Evolutionary conservation across 164 flowering plant species (phyloP).

Genomic region (Nymphaea colorata): DNA sequence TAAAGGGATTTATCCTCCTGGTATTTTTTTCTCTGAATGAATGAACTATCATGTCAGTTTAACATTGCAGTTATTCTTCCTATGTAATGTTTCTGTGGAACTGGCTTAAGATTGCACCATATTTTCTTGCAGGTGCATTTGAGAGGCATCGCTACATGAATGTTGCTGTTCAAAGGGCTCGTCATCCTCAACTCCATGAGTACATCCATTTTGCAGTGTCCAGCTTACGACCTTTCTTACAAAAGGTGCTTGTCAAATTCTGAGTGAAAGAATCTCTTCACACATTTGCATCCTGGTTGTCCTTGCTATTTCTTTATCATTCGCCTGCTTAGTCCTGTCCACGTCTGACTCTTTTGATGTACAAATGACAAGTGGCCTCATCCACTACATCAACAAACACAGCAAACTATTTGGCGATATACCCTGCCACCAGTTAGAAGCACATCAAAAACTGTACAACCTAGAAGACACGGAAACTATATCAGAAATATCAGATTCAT

Average conservation of each 20-base stretch:
- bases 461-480: too few relatives aligned
- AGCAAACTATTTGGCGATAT: too few relatives aligned
- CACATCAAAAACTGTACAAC: too few relatives aligned
- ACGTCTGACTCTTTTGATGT: background rate
- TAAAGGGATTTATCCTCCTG: slow-evolving; percentile 78
- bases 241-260: slow-evolving; percentile 33
- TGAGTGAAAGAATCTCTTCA: too few relatives aligned
- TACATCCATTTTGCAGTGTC: slow-evolving; percentile 61
- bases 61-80: background rate
- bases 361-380: background rate
- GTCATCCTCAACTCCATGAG: slow-evolving; percentile 63
- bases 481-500: too few relatives aligned
- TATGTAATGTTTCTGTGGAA: background rate
- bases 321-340: background rate
- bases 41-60: background rate
- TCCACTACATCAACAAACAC: too few relatives aligned
- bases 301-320: background rate
- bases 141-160: slow-evolving; percentile 86
- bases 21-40: slow-evolving; percentile 15
- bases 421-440: too few relatives aligned
- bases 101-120: background rate
- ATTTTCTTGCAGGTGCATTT: slow-evolving; percentile 55
- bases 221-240: slow-evolving; percentile 55
- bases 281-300: too few relatives aligned
- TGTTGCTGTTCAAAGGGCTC: slow-evolving; percentile 67